These are phyloP conservation scores for Withania somnifera DNA, from an alignment of 305 asterid species.

Conservation along the genomic window DNA sequence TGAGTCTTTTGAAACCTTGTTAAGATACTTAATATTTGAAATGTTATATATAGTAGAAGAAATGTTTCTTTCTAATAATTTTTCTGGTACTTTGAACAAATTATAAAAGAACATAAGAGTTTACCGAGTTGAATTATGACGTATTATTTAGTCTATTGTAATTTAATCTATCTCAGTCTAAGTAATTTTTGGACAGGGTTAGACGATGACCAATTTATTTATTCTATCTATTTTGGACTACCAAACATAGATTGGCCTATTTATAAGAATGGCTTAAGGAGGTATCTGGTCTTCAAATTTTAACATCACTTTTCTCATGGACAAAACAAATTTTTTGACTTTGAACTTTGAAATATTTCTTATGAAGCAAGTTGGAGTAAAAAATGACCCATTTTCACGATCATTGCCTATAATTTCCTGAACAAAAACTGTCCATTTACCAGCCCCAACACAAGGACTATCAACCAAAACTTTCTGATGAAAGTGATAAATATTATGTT, in stretches of 20 bases:
- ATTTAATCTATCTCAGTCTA: neutral
- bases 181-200: neutral
- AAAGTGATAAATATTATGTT: too few species aligned
- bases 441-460: too few species aligned
- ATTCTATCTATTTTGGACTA: neutral
- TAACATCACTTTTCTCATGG: neutral
- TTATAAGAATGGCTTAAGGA: neutral
- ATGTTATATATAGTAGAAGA: too few species aligned
- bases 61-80: too few species aligned
- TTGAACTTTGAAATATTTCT: neutral
- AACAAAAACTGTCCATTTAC: too few species aligned
- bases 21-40: neutral
- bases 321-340: neutral
- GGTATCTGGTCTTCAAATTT: neutral
- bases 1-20: neutral
- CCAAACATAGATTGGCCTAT: neutral
- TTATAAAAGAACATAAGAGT: neutral
- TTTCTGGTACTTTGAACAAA: too few species aligned
- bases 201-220: neutral
- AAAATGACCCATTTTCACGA: too few species aligned
- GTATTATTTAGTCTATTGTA: neutral
- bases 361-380: neutral
- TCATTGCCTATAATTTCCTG: neutral
- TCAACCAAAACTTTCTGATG: too few species aligned
- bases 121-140: neutral